Conservation (phyloP, 352 stramenopile species). For the Phytophthora hibernalis region DNA sequence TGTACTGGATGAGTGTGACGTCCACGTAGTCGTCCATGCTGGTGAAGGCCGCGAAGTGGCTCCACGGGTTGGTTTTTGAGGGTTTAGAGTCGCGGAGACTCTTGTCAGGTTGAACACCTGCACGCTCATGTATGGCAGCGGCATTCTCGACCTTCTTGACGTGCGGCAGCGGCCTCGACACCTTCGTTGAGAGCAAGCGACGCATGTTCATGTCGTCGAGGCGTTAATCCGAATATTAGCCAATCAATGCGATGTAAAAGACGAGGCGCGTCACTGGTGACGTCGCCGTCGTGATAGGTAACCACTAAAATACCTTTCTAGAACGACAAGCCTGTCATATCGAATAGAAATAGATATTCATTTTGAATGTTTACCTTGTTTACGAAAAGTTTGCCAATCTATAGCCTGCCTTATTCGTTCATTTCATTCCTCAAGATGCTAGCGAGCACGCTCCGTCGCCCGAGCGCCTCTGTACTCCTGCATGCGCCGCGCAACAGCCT, state of each 20-base stretch:
- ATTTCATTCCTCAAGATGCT: conserved; percentile 37
- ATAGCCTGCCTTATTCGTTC: neutral
- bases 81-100: neutral
- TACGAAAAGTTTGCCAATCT: no score
- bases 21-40: conserved; percentile 81
- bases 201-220: no score
- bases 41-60: conserved; percentile 70
- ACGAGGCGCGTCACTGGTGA: conserved; percentile 20
- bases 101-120: conserved; percentile 1
- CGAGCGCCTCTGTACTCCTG: conserved; percentile 10
- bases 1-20: conserved; percentile 72
- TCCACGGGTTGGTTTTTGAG: conserved; percentile 33
- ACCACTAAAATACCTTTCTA: conserved; percentile 3
- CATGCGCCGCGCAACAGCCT: conserved; percentile 17
- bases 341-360: neutral
- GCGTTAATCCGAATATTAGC: conserved; percentile 11
- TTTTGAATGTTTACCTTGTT: neutral
- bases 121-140: neutral
- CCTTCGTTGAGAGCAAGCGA: conserved; percentile 31
- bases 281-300: conserved; percentile 12
- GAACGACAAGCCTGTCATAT: neutral
- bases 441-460: conserved; percentile 31
- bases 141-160: conserved; percentile 7
- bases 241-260: conserved; percentile 5
- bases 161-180: conserved; percentile 14